Evolutionary conservation across 768 basidiomycete species (phyloP).

Genomic region (Lactarius deliciosus): DNA sequence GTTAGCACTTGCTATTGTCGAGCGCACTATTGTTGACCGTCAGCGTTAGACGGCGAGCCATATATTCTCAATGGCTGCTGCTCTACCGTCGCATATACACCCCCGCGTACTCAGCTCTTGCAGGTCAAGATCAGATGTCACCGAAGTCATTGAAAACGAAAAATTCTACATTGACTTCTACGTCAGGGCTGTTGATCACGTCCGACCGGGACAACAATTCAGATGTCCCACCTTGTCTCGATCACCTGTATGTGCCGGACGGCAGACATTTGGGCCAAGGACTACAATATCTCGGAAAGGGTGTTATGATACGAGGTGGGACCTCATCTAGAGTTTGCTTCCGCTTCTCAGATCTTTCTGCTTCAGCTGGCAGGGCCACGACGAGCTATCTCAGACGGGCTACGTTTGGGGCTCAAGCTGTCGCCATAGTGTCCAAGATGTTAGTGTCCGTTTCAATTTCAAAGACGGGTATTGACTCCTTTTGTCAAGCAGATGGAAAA

Average conservation of each 20-base stretch:
- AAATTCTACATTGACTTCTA: neutral
- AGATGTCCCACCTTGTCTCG: conserved; percentile 16
- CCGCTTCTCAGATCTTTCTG: neutral
- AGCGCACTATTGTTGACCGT: conserved; percentile 5
- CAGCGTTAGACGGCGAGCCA: neutral
- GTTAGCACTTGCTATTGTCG: neutral
- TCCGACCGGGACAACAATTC: conserved; percentile 4
- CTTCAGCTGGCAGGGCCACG: conserved; percentile 24
- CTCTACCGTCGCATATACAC: neutral
- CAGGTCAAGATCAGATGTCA: conserved; percentile 1
- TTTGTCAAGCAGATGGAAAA: conserved; percentile 20
- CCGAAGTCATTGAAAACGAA: conserved; percentile 1
- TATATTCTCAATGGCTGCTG: conserved; percentile 20
- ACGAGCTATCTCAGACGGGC: conserved; percentile 24
- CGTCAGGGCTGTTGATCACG: neutral
- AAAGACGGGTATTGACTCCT: neutral
- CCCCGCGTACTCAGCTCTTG: neutral
- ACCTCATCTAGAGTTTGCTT: neutral
- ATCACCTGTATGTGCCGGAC: conserved; percentile 18
- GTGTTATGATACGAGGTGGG: conserved; percentile 24
- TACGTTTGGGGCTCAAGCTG: conserved; percentile 16
- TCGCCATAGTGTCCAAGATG: conserved; percentile 22
- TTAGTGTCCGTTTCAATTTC: neutral
- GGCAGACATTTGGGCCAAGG: conserved; percentile 12
- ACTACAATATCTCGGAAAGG: conserved; percentile 23